phyloP scores from a whole-genome alignment of 2,329 filamentous ascomycete genomes.

The Thermothelomyces thermophilus region DNA sequence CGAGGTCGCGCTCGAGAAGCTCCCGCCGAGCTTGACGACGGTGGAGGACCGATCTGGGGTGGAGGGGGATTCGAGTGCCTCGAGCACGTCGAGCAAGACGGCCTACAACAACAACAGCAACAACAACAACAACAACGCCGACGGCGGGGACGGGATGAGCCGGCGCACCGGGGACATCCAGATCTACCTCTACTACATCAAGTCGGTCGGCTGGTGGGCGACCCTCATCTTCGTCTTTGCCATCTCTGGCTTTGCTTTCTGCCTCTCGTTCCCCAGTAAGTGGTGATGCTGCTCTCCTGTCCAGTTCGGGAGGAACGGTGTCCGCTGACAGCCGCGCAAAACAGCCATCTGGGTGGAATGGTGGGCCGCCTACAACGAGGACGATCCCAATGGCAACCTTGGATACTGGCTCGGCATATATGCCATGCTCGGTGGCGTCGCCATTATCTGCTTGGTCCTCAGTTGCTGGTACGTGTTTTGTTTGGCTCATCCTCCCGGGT shows the following conservation, averaged over 20 bases:
- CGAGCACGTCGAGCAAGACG: conserved; percentile 14
- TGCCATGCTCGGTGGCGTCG: conserved; percentile 25
- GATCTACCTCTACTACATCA: conserved; percentile 24
- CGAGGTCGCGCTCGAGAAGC: too few relatives aligned
- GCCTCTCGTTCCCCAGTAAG: conserved; percentile 24
- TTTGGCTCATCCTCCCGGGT: too few relatives aligned
- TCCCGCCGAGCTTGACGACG: conserved; percentile 4
- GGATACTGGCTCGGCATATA: conserved; percentile 36
- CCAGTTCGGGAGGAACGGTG: too few relatives aligned
- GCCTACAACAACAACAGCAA: too few relatives aligned
- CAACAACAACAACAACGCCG: too few relatives aligned
- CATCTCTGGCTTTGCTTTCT: conserved; percentile 23
- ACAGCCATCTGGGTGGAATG: conserved; percentile 41
- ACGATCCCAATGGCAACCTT: conserved; percentile 31
- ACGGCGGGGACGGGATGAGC: conserved; percentile 8
- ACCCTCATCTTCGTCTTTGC: conserved; percentile 20
- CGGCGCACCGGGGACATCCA: conserved; percentile 23
- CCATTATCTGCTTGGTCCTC: conserved; percentile 21
- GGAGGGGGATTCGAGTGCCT: conserved; percentile 10
- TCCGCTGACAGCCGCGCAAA: not conserved
- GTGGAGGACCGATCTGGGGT: too few relatives aligned
- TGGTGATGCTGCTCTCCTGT: not conserved
- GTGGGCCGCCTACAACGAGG: conserved; percentile 39
- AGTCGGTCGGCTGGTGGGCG: conserved; percentile 22
- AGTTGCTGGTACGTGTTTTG: conserved; percentile 25